Percentiles rank a stretch among this genome's conserved stretches.
Conservation (phyloP, 768 basidiomycete species). For the Macrolepiota fuliginosa region DNA sequence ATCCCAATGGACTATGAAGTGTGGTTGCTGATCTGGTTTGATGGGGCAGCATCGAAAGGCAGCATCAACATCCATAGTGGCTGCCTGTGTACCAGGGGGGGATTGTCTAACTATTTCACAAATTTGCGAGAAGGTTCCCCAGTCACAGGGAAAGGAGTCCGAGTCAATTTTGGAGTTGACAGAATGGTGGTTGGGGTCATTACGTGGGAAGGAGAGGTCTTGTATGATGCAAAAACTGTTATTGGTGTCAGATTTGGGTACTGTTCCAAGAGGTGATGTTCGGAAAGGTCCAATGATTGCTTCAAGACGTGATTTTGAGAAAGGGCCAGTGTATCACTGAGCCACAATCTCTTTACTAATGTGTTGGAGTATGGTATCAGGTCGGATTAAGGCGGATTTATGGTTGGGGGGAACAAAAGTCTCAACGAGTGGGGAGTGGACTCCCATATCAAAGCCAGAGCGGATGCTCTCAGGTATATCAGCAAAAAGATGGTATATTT, state of each 20-base stretch:
- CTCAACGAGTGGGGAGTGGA: conserved; percentile 15
- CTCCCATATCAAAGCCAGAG: conserved; percentile 23
- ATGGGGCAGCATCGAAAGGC: conserved; percentile 34
- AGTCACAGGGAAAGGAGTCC: conserved; percentile 25
- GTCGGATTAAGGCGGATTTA: conserved; percentile 15
- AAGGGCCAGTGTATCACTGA: conserved; percentile 17
- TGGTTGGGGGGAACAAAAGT: conserved; percentile 24
- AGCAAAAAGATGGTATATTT: conserved; percentile 15
- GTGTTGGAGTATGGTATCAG: conserved; percentile 13
- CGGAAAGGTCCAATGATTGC: conserved; percentile 37
- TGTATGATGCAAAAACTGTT: conserved; percentile 30
- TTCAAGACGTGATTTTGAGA: conserved; percentile 24
- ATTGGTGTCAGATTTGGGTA: conserved; percentile 28
- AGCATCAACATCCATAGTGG: conserved; percentile 35
- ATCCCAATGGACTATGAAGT: conserved; percentile 22
- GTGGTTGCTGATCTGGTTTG: conserved; percentile 22
- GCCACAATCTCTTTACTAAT: conserved; percentile 15
- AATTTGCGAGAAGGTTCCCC: conserved; percentile 19
- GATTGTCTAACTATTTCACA: conserved; percentile 15
- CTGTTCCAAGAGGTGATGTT: conserved; percentile 36
- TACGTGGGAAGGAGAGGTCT: conserved; percentile 25
- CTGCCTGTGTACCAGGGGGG: conserved; percentile 30
- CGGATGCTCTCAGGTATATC: conserved; percentile 22
- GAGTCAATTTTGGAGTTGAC: conserved; percentile 29
- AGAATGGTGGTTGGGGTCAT: conserved; percentile 20